phyloP scores from a whole-genome alignment of 2,329 filamentous ascomycete genomes.

The Raffaelea ambrosiae region DNA sequence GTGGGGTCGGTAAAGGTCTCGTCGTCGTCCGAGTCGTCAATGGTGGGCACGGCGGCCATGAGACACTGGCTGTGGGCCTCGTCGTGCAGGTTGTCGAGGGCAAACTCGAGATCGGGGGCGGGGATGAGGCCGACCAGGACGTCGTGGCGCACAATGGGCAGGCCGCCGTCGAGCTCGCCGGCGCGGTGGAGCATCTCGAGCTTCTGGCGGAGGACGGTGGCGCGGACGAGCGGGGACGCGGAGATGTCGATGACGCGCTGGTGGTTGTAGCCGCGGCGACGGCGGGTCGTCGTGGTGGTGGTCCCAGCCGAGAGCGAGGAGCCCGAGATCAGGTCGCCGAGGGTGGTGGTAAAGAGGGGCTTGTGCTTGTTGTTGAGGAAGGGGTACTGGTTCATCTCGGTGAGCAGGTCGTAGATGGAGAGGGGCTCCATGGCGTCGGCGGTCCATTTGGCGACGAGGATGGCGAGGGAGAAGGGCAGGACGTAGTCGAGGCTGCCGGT shows the following conservation, averaged over 20 bases:
- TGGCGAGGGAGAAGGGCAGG: slow-evolving; percentile 83
- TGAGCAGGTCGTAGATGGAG: slow-evolving; percentile 92
- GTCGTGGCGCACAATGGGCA: slow-evolving; percentile 74
- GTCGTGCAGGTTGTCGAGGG: slow-evolving; percentile 73
- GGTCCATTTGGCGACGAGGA: slow-evolving; percentile 96
- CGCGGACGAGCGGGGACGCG: slow-evolving; percentile 69
- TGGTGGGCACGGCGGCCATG: slow-evolving; percentile 62
- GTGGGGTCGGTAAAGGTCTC: slow-evolving; percentile 49
- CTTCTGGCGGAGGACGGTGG: slow-evolving; percentile 67
- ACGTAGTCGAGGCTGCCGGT: slow-evolving; percentile 95
- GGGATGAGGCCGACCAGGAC: slow-evolving; percentile 86
- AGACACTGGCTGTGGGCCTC: slow-evolving; percentile 68
- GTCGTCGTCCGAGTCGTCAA: slow-evolving; percentile 55
- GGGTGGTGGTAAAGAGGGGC: slow-evolving; percentile 78
- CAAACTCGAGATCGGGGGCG: slow-evolving; percentile 87
- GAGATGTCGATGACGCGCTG: slow-evolving; percentile 85
- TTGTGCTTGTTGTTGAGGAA: slow-evolving; percentile 96
- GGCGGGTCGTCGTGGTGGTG: too few relatives aligned
- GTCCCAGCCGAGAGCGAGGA: too few relatives aligned
- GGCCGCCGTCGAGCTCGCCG: slow-evolving; percentile 84
- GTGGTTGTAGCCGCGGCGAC: slow-evolving; percentile 14
- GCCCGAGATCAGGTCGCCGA: slow-evolving; percentile 77
- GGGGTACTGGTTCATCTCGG: slow-evolving; percentile 94
- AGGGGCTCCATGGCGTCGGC: slow-evolving; percentile 89
- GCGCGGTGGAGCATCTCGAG: slow-evolving; percentile 73